phyloP scores from a whole-genome alignment of 2,329 filamentous ascomycete genomes.

The Paraphaeosphaeria minitans region DNA sequence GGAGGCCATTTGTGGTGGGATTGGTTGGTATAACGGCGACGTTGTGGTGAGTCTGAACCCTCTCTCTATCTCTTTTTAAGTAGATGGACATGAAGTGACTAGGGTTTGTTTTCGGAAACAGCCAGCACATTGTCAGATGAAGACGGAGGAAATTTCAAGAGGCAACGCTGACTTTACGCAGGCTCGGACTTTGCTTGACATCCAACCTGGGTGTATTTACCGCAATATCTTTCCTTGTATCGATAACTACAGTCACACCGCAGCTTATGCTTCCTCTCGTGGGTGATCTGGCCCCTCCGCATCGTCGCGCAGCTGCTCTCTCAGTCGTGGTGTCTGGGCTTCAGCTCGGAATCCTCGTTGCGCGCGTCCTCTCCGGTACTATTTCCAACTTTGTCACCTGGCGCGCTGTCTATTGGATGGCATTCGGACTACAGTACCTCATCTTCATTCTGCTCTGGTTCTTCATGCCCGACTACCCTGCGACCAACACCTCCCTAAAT shows the following conservation, averaged over 20 bases:
- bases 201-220: constrained; percentile 67
- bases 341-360: constrained; percentile 75
- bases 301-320: constrained; percentile 70
- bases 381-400: constrained; percentile 75
- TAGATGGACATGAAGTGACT: neutral
- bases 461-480: constrained; percentile 82
- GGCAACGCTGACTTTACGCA: constrained; percentile 42
- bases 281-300: constrained; percentile 74
- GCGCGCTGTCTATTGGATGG: constrained; percentile 80
- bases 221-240: constrained; percentile 72
- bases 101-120: neutral
- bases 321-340: constrained; percentile 77
- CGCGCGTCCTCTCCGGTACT: constrained; percentile 75
- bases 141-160: too few species aligned
- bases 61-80: too few species aligned
- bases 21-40: constrained; percentile 72
- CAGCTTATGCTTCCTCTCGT: constrained; percentile 77
- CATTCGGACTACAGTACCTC: constrained; percentile 71
- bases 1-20: constrained; percentile 71
- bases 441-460: constrained; percentile 69
- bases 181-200: constrained; percentile 75
- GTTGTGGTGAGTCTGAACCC: constrained; percentile 64
- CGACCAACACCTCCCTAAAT: constrained; percentile 70
- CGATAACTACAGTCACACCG: constrained; percentile 80
- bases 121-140: too few species aligned